phyloP scores from a whole-genome alignment of 2,329 filamentous ascomycete genomes.

The Talaromyces sp. region DNA sequence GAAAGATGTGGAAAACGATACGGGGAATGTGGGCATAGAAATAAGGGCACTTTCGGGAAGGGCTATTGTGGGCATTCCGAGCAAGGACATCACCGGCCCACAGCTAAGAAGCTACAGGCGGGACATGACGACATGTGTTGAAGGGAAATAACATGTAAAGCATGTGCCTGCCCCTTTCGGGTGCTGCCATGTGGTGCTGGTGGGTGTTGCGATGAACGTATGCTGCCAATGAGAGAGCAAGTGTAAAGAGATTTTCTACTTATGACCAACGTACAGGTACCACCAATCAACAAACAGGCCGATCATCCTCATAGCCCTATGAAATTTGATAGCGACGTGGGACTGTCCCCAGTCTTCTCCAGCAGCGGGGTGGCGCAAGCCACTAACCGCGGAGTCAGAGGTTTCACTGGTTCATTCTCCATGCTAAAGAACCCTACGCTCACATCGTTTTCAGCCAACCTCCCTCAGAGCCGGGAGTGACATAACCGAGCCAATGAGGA shows the following conservation, averaged over 20 bases:
- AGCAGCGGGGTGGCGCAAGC: background rate
- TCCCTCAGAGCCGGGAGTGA: background rate
- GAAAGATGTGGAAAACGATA: background rate
- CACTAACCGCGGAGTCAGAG: background rate
- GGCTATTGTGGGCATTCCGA: background rate
- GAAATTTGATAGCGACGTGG: background rate
- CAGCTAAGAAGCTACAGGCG: background rate
- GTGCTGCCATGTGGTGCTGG: background rate
- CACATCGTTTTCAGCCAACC: background rate
- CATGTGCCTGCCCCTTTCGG: background rate
- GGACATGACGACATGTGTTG: background rate
- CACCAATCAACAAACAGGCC: background rate
- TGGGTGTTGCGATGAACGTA: background rate
- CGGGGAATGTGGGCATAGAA: background rate
- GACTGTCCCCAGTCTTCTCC: background rate
- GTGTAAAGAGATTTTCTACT: background rate
- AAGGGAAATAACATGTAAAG: background rate
- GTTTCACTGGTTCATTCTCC: background rate
- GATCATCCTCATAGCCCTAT: background rate
- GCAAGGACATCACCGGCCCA: background rate
- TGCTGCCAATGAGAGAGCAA: background rate
- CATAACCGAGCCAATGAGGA: background rate
- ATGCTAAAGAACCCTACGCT: background rate
- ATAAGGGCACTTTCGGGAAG: background rate
- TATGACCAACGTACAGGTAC: background rate